Evolutionary conservation across 73 alveolate species (phyloP).

Genomic region (Chromera velia): DNA sequence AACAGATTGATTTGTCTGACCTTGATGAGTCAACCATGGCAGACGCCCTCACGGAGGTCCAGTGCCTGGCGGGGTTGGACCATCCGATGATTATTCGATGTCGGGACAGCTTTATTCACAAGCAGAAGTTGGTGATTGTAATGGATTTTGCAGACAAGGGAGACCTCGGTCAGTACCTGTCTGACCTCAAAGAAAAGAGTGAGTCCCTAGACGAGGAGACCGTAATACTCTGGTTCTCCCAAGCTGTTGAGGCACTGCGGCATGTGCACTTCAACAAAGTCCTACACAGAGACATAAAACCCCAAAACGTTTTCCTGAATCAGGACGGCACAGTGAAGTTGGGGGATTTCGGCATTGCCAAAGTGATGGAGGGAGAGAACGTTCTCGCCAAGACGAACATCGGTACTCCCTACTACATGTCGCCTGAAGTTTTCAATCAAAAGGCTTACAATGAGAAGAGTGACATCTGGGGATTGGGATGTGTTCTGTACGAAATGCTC

Average conservation of each 20-base stretch:
- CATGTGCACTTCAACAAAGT: slow-evolving; percentile 33
- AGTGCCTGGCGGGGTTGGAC: slow-evolving; percentile 51
- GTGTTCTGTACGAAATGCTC: slow-evolving; percentile 37
- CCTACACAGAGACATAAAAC: slow-evolving; percentile 43
- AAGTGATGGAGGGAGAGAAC: slow-evolving; percentile 19
- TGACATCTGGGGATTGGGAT: slow-evolving; percentile 50
- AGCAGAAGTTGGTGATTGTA: slow-evolving; percentile 49
- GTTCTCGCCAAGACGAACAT: slow-evolving; percentile 30
- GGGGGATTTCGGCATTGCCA: slow-evolving; percentile 50
- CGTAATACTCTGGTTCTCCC: slow-evolving; percentile 19
- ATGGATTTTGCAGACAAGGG: slow-evolving; percentile 56
- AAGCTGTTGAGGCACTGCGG: slow-evolving; percentile 28
- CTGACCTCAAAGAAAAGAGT: neutral
- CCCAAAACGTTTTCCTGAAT: slow-evolving; percentile 30
- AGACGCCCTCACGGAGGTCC: slow-evolving; percentile 50
- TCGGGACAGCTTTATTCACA: slow-evolving; percentile 55
- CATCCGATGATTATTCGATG: slow-evolving; percentile 67
- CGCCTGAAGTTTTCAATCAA: slow-evolving; percentile 48
- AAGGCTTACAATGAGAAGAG: slow-evolving; percentile 40
- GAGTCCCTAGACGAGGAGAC: slow-evolving; percentile 19
- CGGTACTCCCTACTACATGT: slow-evolving; percentile 47
- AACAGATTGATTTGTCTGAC: too few species aligned
- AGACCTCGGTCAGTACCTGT: slow-evolving; percentile 23
- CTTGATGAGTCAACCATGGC: too few species aligned
- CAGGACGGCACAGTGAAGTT: slow-evolving; percentile 36